These are phyloP conservation scores for Fusarium zealandicum DNA, from an alignment of 2,329 filamentous ascomycete species.

Conservation along the genomic window DNA sequence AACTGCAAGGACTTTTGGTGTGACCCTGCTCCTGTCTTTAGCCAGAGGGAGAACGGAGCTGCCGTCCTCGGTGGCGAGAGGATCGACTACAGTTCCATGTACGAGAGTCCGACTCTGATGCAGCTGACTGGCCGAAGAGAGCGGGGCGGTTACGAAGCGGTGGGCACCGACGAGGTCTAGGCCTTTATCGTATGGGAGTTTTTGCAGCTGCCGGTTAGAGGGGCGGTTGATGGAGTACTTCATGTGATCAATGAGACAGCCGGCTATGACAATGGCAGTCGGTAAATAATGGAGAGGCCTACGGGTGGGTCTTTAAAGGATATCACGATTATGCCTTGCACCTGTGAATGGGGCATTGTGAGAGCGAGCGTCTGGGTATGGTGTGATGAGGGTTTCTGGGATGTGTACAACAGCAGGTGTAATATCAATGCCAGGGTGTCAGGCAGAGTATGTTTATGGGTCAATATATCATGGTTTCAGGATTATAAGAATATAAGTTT, in stretches of 20 bases:
- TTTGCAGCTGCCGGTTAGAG: constrained; percentile 8
- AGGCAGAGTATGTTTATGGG: neutral
- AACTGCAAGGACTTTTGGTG: constrained; percentile 99
- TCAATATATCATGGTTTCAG: too few relatives aligned
- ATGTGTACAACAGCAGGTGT: constrained; percentile 36
- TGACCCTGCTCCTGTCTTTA: constrained; percentile 83
- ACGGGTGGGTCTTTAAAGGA: constrained; percentile 9
- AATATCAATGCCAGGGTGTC: constrained; percentile 31
- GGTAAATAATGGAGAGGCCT: constrained; percentile 26
- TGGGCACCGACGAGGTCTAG: constrained; percentile 61
- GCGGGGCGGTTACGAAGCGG: constrained; percentile 68
- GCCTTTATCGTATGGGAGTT: neutral
- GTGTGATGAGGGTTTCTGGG: constrained; percentile 9
- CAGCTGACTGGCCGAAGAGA: constrained; percentile 57
- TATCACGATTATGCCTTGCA: constrained; percentile 26
- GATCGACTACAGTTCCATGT: constrained; percentile 89
- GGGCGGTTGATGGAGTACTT: constrained; percentile 16
- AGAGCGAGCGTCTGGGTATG: constrained; percentile 27
- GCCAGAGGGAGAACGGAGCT: constrained; percentile 73
- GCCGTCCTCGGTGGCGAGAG: constrained; percentile 79
- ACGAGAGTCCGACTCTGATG: constrained; percentile 81
- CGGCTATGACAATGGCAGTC: constrained; percentile 20
- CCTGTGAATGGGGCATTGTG: constrained; percentile 16
- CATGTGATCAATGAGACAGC: constrained; percentile 33
- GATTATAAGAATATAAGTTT: too few relatives aligned